Evolutionary conservation across 169 alveolate genomes (phyloP).

Genomic region (Babesia ovata): DNA sequence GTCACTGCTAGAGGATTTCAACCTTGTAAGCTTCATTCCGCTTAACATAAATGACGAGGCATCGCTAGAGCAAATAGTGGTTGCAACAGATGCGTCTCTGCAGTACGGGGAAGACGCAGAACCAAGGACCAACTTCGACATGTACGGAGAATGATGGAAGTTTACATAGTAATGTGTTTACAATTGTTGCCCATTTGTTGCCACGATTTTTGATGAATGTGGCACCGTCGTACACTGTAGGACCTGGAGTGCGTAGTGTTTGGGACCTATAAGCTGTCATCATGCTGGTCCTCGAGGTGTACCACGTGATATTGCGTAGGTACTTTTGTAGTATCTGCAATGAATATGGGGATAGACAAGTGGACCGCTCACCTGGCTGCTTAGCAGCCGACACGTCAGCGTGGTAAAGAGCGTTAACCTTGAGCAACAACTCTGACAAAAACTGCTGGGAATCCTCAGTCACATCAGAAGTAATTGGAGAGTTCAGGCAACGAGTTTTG

Average conservation of each 20-base stretch:
- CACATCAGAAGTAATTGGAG: constrained; percentile 54
- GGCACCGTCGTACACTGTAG: not conserved
- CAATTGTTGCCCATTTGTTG: no score
- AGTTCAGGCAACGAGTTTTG: constrained; percentile 58
- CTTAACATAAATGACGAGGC: constrained; percentile 78
- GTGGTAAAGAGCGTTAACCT: constrained; percentile 50
- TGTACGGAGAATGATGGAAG: constrained; percentile 20
- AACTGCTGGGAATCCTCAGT: constrained; percentile 62
- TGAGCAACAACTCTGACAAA: constrained; percentile 45
- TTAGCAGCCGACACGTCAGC: constrained; percentile 21
- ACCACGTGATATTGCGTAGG: constrained; percentile 67
- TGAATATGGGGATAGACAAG: not conserved
- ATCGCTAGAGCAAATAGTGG: constrained; percentile 73
- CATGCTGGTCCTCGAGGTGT: constrained; percentile 51
- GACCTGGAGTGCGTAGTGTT: not conserved
- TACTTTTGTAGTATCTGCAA: constrained; percentile 19
- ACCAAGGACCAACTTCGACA: constrained; percentile 76
- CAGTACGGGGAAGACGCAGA: constrained; percentile 84
- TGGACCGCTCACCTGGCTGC: constrained; percentile 26
- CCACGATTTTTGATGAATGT: not conserved
- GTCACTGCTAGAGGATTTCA: constrained; percentile 75
- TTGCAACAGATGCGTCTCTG: constrained; percentile 73
- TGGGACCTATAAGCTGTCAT: constrained; percentile 36
- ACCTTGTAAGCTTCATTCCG: constrained; percentile 76
- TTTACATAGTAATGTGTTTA: not conserved